A percentile compares a stretch with the other conserved stretches of the same genome.
phyloP scores from a whole-genome alignment of 176 grass and related monocot species.

The Oryza longistaminata region DNA sequence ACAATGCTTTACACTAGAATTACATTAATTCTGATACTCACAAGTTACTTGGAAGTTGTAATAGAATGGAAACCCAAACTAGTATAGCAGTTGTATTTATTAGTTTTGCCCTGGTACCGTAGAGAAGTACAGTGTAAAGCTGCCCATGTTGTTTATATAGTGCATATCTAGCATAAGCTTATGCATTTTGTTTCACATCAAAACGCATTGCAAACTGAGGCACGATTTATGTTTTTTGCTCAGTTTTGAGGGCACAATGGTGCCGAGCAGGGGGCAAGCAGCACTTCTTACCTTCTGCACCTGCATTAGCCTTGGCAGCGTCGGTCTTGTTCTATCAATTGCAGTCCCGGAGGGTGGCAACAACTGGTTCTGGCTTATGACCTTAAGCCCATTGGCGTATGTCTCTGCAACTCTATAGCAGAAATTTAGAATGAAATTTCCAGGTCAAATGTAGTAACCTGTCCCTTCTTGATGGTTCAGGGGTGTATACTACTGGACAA shows the following conservation, averaged over 20 bases:
- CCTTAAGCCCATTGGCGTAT: conserved; percentile 88
- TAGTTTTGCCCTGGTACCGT: background rate
- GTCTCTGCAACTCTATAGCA: conserved; percentile 33
- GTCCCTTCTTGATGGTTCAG: conserved; percentile 41
- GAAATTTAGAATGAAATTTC: conserved; percentile 27
- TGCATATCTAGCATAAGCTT: background rate
- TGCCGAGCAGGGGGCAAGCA: conserved; percentile 89
- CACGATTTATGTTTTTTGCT: background rate
- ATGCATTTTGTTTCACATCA: background rate
- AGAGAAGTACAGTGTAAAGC: background rate
- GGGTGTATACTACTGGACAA: conserved; percentile 94
- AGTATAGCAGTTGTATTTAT: background rate
- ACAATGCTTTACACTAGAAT: background rate
- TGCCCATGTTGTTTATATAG: background rate
- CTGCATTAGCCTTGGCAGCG: conserved; percentile 85
- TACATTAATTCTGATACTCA: background rate
- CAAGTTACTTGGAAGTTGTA: background rate
- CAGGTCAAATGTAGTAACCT: conserved; percentile 7
- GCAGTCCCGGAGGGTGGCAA: conserved; percentile 90
- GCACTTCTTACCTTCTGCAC: conserved; percentile 94
- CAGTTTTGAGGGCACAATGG: conserved; percentile 94
- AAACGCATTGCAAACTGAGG: background rate
- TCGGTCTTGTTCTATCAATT: conserved; percentile 86
- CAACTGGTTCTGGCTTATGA: conserved; percentile 98
- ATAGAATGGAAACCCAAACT: background rate